phyloP scores from a whole-genome alignment of 192 early-diverging fungal genomes.

The Coemansia sp. region DNA sequence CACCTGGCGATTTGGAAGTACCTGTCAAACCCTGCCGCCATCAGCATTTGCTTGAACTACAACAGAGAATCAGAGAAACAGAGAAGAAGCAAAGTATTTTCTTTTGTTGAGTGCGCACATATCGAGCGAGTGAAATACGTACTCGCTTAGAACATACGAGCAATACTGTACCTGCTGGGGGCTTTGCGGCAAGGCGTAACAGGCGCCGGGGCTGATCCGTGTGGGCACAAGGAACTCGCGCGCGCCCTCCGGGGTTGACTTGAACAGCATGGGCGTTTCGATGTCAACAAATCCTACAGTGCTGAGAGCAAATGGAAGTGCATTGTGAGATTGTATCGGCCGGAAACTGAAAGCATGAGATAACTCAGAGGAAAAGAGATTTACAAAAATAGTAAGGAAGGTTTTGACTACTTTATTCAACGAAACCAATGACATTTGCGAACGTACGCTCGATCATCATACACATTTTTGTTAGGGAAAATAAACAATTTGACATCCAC shows the following conservation, averaged over 20 bases:
- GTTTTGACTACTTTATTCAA: too few species aligned
- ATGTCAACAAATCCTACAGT: constrained; percentile 78
- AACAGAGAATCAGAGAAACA: background rate
- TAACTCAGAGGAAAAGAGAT: background rate
- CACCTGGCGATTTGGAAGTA: constrained; percentile 94
- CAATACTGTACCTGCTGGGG: constrained; percentile 73
- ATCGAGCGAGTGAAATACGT: background rate
- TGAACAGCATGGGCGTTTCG: constrained; percentile 91
- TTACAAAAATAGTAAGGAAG: background rate
- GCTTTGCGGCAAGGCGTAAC: constrained; percentile 89
- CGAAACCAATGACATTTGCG: background rate
- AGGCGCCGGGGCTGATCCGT: constrained; percentile 62
- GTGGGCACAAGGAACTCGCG: constrained; percentile 95
- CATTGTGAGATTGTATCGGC: constrained; percentile 7
- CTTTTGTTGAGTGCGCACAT: background rate
- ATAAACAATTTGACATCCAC: background rate
- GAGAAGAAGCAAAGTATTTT: too few species aligned
- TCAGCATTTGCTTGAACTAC: constrained; percentile 92
- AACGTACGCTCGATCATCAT: background rate
- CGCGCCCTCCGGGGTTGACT: constrained; percentile 91
- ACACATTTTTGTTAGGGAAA: background rate
- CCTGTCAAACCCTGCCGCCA: constrained; percentile 85
- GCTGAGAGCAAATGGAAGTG: background rate
- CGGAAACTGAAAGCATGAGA: constrained; percentile 2
- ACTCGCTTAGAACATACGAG: too few species aligned